These are phyloP conservation scores for Triticum monococcum DNA, from an alignment of 176 grass and related monocot genomes.

Conservation along the genomic window DNA sequence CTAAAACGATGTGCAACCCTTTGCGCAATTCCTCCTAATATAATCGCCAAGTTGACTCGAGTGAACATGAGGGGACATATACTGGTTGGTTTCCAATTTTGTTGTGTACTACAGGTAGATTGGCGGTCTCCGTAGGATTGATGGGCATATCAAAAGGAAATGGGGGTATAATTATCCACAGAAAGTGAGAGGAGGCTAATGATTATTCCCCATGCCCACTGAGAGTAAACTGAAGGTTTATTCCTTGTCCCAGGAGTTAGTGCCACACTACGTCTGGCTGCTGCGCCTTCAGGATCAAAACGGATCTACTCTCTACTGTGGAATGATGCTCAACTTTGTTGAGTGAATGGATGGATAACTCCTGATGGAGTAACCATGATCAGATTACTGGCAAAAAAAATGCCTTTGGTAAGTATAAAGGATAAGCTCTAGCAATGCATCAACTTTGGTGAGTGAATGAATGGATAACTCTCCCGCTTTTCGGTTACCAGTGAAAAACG, in stretches of 20 bases:
- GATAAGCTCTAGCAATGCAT: not conserved
- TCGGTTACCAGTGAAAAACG: not conserved
- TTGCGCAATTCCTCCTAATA: not conserved
- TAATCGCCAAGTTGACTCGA: slow-evolving; percentile 18
- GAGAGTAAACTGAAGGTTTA: not conserved
- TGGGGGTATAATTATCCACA: not conserved
- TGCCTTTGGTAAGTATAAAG: too few relatives aligned
- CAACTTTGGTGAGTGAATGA: not conserved
- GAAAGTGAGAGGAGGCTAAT: slow-evolving; percentile 29
- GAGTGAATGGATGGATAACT: slow-evolving; percentile 5
- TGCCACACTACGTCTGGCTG: slow-evolving; percentile 25
- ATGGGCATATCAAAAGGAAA: not conserved
- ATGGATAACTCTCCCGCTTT: not conserved
- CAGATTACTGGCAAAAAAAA: not conserved
- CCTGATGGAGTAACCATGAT: not conserved
- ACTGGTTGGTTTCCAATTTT: not conserved
- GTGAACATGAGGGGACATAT: slow-evolving; percentile 18
- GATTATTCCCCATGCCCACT: not conserved
- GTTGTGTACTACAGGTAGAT: not conserved
- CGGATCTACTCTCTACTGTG: not conserved
- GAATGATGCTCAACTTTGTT: not conserved
- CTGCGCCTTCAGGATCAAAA: slow-evolving; percentile 25
- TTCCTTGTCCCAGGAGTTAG: not conserved
- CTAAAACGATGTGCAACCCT: not conserved
- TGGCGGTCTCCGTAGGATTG: slow-evolving; percentile 1